phyloP scores from a whole-genome alignment of 73 alveolate species.

The Uronychia setigera region DNA sequence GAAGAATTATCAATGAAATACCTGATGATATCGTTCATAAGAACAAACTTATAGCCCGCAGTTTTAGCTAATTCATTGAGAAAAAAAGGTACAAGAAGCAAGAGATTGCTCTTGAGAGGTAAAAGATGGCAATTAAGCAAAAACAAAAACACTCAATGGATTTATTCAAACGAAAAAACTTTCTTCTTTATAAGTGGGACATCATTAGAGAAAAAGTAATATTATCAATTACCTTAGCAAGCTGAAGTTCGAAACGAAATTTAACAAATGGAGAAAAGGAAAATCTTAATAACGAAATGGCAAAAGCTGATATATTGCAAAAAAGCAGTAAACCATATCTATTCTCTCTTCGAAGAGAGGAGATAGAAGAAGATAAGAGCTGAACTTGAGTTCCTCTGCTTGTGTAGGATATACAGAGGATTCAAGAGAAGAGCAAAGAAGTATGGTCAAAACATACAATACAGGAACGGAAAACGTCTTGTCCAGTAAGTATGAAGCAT shows the following conservation, averaged over 20 bases:
- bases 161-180: not conserved
- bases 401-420: not conserved
- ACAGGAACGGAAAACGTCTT: not conserved
- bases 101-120: not conserved
- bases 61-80: not conserved
- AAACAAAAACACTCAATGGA: not conserved
- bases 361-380: not conserved
- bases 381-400: not conserved
- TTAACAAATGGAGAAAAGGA: no score
- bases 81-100: not conserved
- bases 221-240: not conserved
- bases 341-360: not conserved
- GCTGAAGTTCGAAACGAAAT: not conserved
- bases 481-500: not conserved
- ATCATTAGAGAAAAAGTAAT: not conserved
- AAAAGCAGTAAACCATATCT: not conserved
- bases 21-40: not conserved
- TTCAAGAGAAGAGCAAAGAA: not conserved
- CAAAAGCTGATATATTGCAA: not conserved
- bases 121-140: not conserved
- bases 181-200: not conserved
- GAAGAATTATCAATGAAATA: not conserved
- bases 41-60: not conserved
- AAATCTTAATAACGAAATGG: not conserved
- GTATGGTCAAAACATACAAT: not conserved